These are phyloP conservation scores for Saccharomycopsis olivae DNA, from an alignment of 805 yeast species.

Conservation along the genomic window DNA sequence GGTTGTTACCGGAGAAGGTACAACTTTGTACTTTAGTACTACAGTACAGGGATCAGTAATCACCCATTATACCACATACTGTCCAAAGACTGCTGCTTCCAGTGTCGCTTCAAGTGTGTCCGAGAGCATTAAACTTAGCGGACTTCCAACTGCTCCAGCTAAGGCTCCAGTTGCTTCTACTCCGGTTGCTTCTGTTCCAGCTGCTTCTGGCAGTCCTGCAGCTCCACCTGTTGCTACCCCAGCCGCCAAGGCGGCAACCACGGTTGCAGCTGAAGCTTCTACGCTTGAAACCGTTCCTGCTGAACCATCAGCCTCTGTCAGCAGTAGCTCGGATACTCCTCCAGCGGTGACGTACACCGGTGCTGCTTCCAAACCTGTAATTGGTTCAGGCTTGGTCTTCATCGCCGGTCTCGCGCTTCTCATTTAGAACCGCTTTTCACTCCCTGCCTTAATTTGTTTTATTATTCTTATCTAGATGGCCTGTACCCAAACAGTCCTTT, in stretches of 20 bases:
- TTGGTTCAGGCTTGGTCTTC: not conserved
- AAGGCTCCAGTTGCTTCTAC: slow-evolving; percentile 2
- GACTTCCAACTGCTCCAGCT: slow-evolving; percentile 2
- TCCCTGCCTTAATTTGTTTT: no score
- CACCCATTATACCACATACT: slow-evolving; percentile 21
- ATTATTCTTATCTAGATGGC: no score
- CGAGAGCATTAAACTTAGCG: not conserved
- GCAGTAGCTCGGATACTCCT: not conserved
- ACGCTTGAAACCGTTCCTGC: not conserved
- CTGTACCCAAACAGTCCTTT: no score
- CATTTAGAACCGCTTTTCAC: not conserved
- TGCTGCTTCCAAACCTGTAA: not conserved
- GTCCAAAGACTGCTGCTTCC: slow-evolving; percentile 19
- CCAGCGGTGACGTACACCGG: not conserved
- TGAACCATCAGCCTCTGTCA: not conserved
- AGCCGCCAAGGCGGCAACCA: not conserved
- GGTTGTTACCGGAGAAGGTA: not conserved
- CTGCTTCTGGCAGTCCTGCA: not conserved
- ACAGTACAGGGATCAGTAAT: not conserved
- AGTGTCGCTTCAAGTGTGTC: slow-evolving; percentile 2
- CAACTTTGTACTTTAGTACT: not conserved
- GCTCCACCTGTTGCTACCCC: not conserved
- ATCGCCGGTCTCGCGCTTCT: not conserved
- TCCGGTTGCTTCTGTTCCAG: not conserved
- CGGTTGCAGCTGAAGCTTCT: not conserved